Conservation (phyloP, 352 stramenopile species). For the Achlya hypogyna region DNA sequence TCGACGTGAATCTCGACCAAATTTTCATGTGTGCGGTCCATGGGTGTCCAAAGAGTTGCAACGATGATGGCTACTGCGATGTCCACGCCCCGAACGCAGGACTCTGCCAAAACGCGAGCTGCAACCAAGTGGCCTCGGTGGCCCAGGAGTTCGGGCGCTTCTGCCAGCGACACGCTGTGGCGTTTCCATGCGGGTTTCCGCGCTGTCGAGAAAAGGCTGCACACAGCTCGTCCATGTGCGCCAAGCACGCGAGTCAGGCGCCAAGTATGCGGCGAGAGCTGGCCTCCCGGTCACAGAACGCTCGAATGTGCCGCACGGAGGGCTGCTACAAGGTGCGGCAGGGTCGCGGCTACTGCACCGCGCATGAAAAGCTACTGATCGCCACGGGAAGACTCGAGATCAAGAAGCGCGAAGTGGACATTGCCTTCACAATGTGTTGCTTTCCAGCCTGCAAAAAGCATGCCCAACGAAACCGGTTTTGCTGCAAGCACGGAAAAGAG, state of each 20-base stretch:
- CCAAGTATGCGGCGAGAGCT: conserved; percentile 38
- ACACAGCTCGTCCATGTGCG: conserved; percentile 53
- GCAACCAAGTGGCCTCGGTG: conserved; percentile 59
- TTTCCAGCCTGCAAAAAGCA: conserved; percentile 73
- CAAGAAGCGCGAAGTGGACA: conserved; percentile 74
- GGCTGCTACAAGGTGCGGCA: conserved; percentile 83
- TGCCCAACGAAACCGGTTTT: conserved; percentile 71
- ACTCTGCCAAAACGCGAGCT: conserved; percentile 55
- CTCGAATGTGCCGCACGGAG: conserved; percentile 54
- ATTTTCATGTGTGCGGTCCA: not conserved
- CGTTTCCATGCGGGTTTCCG: conserved; percentile 71
- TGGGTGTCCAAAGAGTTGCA: not conserved
- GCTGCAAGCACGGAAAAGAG: conserved; percentile 67
- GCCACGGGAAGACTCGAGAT: conserved; percentile 55
- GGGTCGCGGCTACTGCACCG: conserved; percentile 62
- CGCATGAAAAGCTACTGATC: conserved; percentile 78
- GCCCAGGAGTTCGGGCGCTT: conserved; percentile 68
- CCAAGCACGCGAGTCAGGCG: conserved; percentile 48
- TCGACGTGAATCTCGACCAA: not conserved
- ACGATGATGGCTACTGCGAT: not conserved
- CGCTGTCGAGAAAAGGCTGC: conserved; percentile 65
- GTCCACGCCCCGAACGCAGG: conserved; percentile 14
- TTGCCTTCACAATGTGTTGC: conserved; percentile 81
- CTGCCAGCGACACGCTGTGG: conserved; percentile 77
- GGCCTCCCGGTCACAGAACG: conserved; percentile 49